A percentile compares a stretch with the other conserved stretches of the same genome.
phyloP scores from a whole-genome alignment of 176 grass and related monocot species.

The Raddia distichophylla region DNA sequence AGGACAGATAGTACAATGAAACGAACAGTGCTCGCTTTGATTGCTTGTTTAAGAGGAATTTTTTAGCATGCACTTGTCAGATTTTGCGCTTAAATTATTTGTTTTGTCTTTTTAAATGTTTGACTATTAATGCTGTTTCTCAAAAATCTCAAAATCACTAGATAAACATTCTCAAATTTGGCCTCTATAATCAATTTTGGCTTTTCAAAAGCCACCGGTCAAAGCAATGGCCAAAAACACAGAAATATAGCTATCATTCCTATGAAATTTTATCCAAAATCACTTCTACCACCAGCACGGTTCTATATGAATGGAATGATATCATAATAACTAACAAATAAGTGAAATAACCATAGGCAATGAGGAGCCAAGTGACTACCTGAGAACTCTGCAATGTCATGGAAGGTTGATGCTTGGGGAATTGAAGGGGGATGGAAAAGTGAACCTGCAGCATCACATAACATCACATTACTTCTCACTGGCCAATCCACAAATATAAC shows the following conservation, averaged over 20 bases:
- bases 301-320: neutral
- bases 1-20: neutral
- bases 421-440: slow-evolving; percentile 86
- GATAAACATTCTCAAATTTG: too few species aligned
- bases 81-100: too few species aligned
- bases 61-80: too few species aligned
- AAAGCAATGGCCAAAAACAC: neutral
- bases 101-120: too few species aligned
- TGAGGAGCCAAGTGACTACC: slow-evolving; percentile 47
- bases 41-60: neutral
- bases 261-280: neutral
- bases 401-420: slow-evolving; percentile 79
- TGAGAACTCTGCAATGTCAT: slow-evolving; percentile 85
- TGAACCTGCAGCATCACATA: slow-evolving; percentile 72
- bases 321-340: neutral
- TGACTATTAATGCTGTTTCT: too few species aligned
- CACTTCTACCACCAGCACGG: neutral
- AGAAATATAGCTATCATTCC: neutral
- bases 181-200: too few species aligned
- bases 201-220: too few species aligned
- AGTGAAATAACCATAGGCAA: slow-evolving; percentile 14
- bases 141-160: too few species aligned
- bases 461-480: slow-evolving; percentile 41
- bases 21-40: neutral
- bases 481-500: slow-evolving; percentile 14